Base-by-base conservation (phyloP, 441 rosid species). In the Adansonia grandidieri region DNA sequence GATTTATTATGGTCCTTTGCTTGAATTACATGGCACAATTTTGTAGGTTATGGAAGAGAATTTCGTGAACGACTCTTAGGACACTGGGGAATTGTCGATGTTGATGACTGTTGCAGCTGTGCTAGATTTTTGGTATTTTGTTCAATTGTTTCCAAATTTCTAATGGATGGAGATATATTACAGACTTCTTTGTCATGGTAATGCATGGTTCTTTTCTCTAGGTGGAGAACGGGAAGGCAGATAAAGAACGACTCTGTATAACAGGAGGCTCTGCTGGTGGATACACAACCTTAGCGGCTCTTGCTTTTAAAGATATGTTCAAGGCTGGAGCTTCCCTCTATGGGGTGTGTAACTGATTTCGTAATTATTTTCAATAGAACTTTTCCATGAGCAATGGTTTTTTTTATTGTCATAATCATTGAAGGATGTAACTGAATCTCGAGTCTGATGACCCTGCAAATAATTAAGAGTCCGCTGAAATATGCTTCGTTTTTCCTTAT, bases 181-280 rank as follows among this genome's bases (percentile, higher is more conserved):
- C 5, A 37, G 28, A 64, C n/a, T 24, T 9, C 17, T 24, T 7
- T 8, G 40, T 51, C 24, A 14, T 76, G 48, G 13, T 76, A 32
- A 66, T 71, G 74, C 40, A 42, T 76, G 42, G 66, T 61, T 86
- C 42, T 70, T 68, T 71, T 82, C 28, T 85, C 71, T 73, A 94
- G 99, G 93, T 92, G 82, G 93, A 91, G 78, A 87, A 77, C 19
- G 93, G 90, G 62, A 92, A 86, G 82, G 96, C 85, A 74, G 98
- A 94, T 85, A 86, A 45, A n/a, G 83, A 88, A 60, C 88, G 93
- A 56, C 86, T 94, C 1, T 96, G 98, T 80, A 96, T 37, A 85
- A 91, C 98, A 62, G 99, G 97, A 78, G 94, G 92, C 74, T 96
- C 99, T 75, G 98, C 99, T 64, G 98, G 99, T 77, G 97, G 98